Evolutionary conservation across 345 rosid species (phyloP), one percentile per base, ranked within the genome.

Genomic region (Aurinia saxatilis): DNA sequence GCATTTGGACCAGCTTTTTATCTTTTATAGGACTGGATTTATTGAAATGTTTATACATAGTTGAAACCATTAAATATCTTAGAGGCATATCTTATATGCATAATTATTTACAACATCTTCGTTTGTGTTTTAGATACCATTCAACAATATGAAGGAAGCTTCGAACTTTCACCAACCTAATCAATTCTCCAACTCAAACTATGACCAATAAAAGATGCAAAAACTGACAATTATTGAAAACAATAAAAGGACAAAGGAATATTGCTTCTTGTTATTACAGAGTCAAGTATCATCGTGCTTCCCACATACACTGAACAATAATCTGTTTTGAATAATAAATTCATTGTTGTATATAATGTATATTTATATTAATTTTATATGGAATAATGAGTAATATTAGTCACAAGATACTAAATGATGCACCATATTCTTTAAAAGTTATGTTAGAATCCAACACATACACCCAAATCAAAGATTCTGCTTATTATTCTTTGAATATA

Each of bases 241-340:
- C 21, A 29, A 57, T 17, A 39, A n/a, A n/a, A n/a, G n/a, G n/a
- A n/a, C n/a, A n/a, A 58, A 33, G 44, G 35, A 42, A 42, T 44
- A 35, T 52, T 42, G 61, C 8, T 68, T 42, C 16, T 68, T 18
- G 31, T 50, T 33, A 51, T 33, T 23, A 59, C 18, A 47, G 47
- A 51, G 54, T 16, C 67, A 44, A 60, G 45, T 54, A 68, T 68
- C 67, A 60, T 68, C 73, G 67, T 68, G 73, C 73, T 45, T 53
- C 73, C 73, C 56, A 68, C 73, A 61, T 68, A 35, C 21, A 39
- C 60, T 12, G 23, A 51, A 51, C 21, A 60, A 60, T 51, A 51
- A 60, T 67, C 8, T 25, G 25, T 60, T 68, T 60, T 31, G 27
- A 18, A 16, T 29, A 53, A 13, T 37, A 14, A 35, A 35, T 27